Evolutionary conservation across 495 filamentous ascomycete genomes (phyloP), one percentile per base, ranked within the genome.

Genomic region (Penicillium silybi): DNA sequence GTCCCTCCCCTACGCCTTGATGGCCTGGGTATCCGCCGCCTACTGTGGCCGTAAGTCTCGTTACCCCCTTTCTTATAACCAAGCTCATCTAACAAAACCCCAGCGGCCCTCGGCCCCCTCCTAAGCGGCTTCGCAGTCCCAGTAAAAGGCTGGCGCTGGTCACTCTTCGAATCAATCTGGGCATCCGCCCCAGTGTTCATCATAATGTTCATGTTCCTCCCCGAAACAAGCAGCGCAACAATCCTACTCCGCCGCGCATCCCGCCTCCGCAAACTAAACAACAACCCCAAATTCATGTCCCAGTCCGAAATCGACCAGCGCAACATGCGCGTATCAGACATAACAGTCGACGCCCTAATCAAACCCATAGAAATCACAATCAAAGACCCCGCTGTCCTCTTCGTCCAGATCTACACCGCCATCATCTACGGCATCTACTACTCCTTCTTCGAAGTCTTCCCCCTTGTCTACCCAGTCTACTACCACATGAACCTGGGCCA

Each of bases 371-470:
- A 85, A 66, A 83, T 87, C 54, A 81, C 80, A 16, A 56, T 86
- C 59, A 77, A 80, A 51, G 83, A 88, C 50, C 80, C 83, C 0
- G 76, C 79, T 42, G 78, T 88, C 16, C 69, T 79, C 7, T 87
- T 86, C 71, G 75, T 80, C 0, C 78, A 83, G 54, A 46, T 79
- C 42, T 88, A 87, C 66, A 83, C 79, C 1, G 76, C 79, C 16
- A 72, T 87, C 46, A 77, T 81, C 51, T 85, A 86, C 66, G 82
- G 76, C 25, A 86, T 86, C 66, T 86, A 80, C 67, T 87, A 86
- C 65, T 77, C 72, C 56, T 86, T 85, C 76, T 87, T 87, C 73
- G 85, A 88, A 61, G 83, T 80, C 54, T 88, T 89, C 72, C 85
- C 85, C 3, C 67, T 89, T n/a, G 83, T 89, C 44, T 89, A 86